Evolutionary conservation across 805 yeast genomes (phyloP).

Genomic region (Barnettozyma californica): DNA sequence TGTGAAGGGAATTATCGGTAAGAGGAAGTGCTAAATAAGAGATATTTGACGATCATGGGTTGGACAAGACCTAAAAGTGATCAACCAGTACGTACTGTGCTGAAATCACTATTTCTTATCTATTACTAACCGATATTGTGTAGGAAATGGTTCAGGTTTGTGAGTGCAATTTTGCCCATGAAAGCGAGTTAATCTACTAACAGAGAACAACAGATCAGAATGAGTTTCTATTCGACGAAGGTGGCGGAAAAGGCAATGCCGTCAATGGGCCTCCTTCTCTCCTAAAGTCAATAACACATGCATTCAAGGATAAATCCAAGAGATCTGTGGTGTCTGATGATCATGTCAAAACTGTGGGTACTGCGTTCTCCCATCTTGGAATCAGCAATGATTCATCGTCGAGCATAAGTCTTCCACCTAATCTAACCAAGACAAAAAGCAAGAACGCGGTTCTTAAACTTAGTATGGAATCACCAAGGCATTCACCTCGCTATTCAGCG

Average conservation of each 20-base stretch:
- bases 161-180: constrained; percentile 14
- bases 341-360: constrained; percentile 42
- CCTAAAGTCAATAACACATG: constrained; percentile 21
- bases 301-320: constrained; percentile 24
- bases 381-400: constrained; percentile 21
- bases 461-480: constrained; percentile 11
- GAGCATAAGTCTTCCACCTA: constrained; percentile 14
- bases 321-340: constrained; percentile 30
- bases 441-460: constrained; percentile 1
- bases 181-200: constrained; percentile 2
- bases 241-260: constrained; percentile 62
- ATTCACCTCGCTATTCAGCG: constrained; percentile 25
- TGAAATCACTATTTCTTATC: no score
- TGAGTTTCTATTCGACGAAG: constrained; percentile 63
- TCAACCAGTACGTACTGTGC: constrained; percentile 17
- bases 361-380: constrained; percentile 52
- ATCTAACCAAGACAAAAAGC: constrained; percentile 8
- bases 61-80: constrained; percentile 12
- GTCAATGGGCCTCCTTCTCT: constrained; percentile 37
- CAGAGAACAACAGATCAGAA: constrained; percentile 28
- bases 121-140: neutral
- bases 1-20: neutral
- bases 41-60: constrained; percentile 11
- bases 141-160: constrained; percentile 37
- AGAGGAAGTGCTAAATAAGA: neutral